Evolutionary conservation across 805 yeast species (phyloP), one percentile per base, ranked within the genome.

Genomic region (Candida rishiriensis): DNA sequence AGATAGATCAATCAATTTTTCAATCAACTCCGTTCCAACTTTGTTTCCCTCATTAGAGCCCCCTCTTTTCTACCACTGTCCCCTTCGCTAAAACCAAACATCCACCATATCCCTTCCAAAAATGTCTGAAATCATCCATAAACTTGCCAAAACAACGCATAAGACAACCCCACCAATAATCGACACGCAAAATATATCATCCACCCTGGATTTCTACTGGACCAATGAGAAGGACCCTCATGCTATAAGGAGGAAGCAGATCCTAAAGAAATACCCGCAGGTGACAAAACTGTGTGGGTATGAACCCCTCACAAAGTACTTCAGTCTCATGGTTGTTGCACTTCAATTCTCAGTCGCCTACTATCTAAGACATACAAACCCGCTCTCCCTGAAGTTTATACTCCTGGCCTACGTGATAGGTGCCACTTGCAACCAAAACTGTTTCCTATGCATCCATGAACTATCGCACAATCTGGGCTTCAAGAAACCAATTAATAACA

Each of bases 371-470:
- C 61, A 83, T 55, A 73, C 81, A 2, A 59, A 73, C 21, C 73
- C 83, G 21, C 64, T 76, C 36, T 61, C 73, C 26, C 71, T 72
- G 68, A 70, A 71, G 52, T 86, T 84, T 57, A 63, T 85, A 56
- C 52, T 72, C 1, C 58, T 78, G 11, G 91, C 95, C 5, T 89
- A 89, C 56, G 65, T 84, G 16, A 70, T 89, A 41, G 97, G 97
- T 2, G 97, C 93, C 13, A 86, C 95, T 9, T 76, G 86, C 43
- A 83, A 81, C 60, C 96, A 90, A 59, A 89, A 90, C 56, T 65
- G 85, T 34, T 89, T 88, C 59, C 70, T 89, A 50, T 91, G 95
- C 26, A 88, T 89, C 53, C 97, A 89, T 65, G 97, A 89, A 62
- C 70, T 88, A 41, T 79, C 84, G 32, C 97, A 89, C 64, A 89